Evolutionary conservation across 306 rosid species (phyloP).

Genomic region (Cucumis sativus): Cucumber_9930_V3 NC_026655.2:1959501-1960000

Average conservation of each 20-base stretch:
- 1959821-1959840: constrained; percentile 58
- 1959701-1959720: constrained; percentile 88
- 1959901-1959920: background rate
- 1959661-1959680: background rate
- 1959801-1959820: constrained; percentile 93
- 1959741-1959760: constrained; percentile 41
- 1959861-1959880: background rate
- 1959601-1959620: constrained; percentile 69
- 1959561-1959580: constrained; percentile 67
- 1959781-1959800: constrained; percentile 64
- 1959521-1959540: constrained; percentile 95
- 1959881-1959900: background rate
- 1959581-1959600: constrained; percentile 71
- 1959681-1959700: constrained; percentile 18
- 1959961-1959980: background rate
- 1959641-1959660: background rate
- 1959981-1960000: background rate
- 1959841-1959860: background rate
- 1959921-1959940: background rate
- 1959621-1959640: constrained; percentile 21
- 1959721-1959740: constrained; percentile 45
- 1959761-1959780: constrained; percentile 43
- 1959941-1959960: background rate
- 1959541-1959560: constrained; percentile 75
- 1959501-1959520: constrained; percentile 95